Evolutionary conservation across 2,329 filamentous ascomycete species (phyloP), one percentile per base, ranked within the genome.

Genomic region (Stemphylium vesicarium): DNA sequence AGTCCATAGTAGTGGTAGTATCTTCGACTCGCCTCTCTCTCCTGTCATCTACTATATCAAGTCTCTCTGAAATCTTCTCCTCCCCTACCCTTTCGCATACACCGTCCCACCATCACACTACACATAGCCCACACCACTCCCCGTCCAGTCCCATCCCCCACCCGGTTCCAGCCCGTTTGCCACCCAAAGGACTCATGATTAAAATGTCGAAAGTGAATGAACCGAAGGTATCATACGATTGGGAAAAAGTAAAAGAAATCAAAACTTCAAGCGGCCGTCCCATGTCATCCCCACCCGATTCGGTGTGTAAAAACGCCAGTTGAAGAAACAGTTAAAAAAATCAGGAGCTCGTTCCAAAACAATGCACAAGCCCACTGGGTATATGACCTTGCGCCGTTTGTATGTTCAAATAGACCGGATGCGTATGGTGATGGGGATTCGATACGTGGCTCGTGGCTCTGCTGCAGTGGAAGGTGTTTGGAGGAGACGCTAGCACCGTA

Each of bases 1-100:
- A 29, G 10, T 29, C 11, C 26, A 33, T 18, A 43, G 32, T 45
- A 26, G 13, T 36, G 6, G 36, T 24, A 26, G 15, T 36, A 35
- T 36, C 63, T 73, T 7, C 68, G 66, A 59, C 66, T 68, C 22
- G 71, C 69, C 52, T 67, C 67, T 12, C 53, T 69, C 4, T 68
- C 70, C 26, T 67, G 64, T 13, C 65, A 62, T 13, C 61, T 69
- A 29, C 58, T 69, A 9, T n/a, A 35, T 7, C 31, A 16, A 7
- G 31, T 44, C 31, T 22, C n/a, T 15, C 7, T 26, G n/a, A 36
- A 18, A 36, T 42, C 10, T 32, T 9, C n/a, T 26, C 42, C 15
- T 45, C 20, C 20, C 60, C 63, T n/a, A 13, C 31, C 20, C 18
- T 12, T 9, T 10, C 7, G 5, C 33, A 31, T 10, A 26, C 33